Evolutionary conservation across 2,329 filamentous ascomycete species (phyloP).

Genomic region (Talaromyces sp.): DNA sequence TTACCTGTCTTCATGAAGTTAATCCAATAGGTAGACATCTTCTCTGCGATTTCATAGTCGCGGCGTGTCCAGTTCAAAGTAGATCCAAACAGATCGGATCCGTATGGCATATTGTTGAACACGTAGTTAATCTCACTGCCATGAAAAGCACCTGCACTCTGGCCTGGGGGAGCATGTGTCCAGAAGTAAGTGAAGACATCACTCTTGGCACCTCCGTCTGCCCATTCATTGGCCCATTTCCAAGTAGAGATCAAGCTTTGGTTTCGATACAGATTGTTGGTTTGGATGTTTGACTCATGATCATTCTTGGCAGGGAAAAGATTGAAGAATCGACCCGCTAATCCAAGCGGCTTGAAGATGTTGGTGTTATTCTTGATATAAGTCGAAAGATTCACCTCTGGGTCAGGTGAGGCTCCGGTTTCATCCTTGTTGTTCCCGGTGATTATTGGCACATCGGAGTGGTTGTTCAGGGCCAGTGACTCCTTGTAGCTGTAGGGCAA

Average conservation of each 20-base stretch:
- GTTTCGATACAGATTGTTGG: conserved; percentile 30
- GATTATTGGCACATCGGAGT: conserved; percentile 31
- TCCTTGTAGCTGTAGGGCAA: conserved; percentile 26
- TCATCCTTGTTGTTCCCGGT: conserved; percentile 36
- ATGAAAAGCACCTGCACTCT: conserved; percentile 29
- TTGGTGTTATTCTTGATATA: conserved; percentile 17
- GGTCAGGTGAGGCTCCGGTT: conserved; percentile 16
- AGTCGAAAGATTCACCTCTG: conserved; percentile 9
- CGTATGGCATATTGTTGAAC: conserved; percentile 35
- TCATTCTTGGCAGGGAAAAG: conserved; percentile 29
- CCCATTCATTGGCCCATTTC: conserved; percentile 28
- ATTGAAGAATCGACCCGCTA: conserved; percentile 19
- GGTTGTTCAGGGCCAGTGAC: conserved; percentile 17
- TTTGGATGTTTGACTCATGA: conserved; percentile 21
- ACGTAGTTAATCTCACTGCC: conserved; percentile 36
- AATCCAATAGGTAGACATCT: conserved; percentile 32
- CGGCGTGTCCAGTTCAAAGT: conserved; percentile 25
- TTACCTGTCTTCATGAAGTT: conserved; percentile 5
- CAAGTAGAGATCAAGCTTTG: conserved; percentile 28
- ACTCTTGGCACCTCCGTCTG: conserved; percentile 23
- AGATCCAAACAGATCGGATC: conserved; percentile 18
- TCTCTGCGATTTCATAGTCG: conserved; percentile 30
- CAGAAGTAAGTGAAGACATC: conserved; percentile 36
- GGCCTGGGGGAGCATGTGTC: conserved; percentile 31
- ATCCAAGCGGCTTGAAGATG: conserved; percentile 23